Evolutionary conservation across 2,329 filamentous ascomycete species (phyloP), one percentile per base, ranked within the genome.

Genomic region (Botrytis squamosa): DNA sequence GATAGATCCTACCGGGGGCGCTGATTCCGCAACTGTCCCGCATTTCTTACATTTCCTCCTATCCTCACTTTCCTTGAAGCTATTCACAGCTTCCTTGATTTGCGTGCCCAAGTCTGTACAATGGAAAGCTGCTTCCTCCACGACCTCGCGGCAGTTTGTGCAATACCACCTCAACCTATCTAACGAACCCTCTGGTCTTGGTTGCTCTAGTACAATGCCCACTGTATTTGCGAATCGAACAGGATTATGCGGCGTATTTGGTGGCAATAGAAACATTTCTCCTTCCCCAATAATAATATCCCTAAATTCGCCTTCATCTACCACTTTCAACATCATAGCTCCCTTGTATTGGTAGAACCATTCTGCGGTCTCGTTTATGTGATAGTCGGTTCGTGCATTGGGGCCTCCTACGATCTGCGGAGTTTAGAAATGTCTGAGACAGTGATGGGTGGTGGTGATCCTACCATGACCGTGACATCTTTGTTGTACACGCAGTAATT

Each of bases 341-440:
- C 96, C 96, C 80, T 91, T 91, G 88, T 97, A 90, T 84, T 98
- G 95, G 87, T 96, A 98, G 89, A 98, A 99, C 91, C 95, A 98
- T 83, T 98, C 96, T 20, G 96, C 91, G 0, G 95, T 98, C 79
- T 90, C 86, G 87, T 98, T 98, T 88, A 98, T 95, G 87, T 98
- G 96, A 86, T 98, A 99, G 86, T 98, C 96, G 73, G 95, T 98
- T 77, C 96, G 91, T 75, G 93, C 93, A 83, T 98, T 98, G 80
- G 96, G 96, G 20, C 96, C 96, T 81, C 96, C 96, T 76, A 99
- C 95, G 79, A 97, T 94, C 92, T 90, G 77, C 16, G n/a, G 7
- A 55, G 29, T 36, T 66, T 73, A 63, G 60, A 44, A 44, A 38
- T 75, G 73, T 69, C 20, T 38, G 18, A 5, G 16, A 52, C 29